phyloP scores from a whole-genome alignment of 2,329 filamentous ascomycete genomes.

The Thielaviopsis musarum region DNA sequence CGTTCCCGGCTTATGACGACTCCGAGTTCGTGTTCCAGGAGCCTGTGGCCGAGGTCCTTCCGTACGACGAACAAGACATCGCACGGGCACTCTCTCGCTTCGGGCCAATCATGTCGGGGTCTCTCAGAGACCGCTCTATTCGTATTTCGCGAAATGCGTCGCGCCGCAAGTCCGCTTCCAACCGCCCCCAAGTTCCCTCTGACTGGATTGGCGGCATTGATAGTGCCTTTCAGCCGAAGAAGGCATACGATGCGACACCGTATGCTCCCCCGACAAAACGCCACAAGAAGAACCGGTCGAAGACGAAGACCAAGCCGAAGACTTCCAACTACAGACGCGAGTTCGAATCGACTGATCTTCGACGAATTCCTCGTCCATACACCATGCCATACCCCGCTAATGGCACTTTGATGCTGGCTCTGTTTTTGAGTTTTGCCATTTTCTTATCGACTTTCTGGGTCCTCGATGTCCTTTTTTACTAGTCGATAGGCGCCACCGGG shows the following conservation, averaged over 20 bases:
- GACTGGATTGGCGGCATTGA: background rate
- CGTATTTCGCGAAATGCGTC: background rate
- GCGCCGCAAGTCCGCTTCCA: background rate
- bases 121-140: background rate
- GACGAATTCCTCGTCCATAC: background rate
- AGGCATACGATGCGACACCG: slow-evolving; percentile 4
- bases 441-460: background rate
- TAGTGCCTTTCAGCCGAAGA: slow-evolving; percentile 2
- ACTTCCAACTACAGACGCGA: too few relatives aligned
- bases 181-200: background rate
- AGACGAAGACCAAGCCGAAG: background rate
- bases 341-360: background rate
- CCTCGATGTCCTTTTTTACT: background rate
- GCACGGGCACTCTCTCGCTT: background rate
- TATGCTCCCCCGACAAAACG: slow-evolving; percentile 1
- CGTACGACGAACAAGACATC: background rate
- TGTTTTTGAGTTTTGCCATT: background rate
- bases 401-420: background rate
- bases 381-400: background rate
- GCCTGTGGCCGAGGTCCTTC: background rate
- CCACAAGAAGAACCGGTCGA: slow-evolving; percentile 4
- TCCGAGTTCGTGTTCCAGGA: slow-evolving; percentile 7
- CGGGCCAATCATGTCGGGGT: background rate
- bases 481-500: background rate
- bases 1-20: slow-evolving; percentile 9